phyloP scores from a whole-genome alignment of 768 basidiomycete genomes.

The Tricholoma sp. region DNA sequence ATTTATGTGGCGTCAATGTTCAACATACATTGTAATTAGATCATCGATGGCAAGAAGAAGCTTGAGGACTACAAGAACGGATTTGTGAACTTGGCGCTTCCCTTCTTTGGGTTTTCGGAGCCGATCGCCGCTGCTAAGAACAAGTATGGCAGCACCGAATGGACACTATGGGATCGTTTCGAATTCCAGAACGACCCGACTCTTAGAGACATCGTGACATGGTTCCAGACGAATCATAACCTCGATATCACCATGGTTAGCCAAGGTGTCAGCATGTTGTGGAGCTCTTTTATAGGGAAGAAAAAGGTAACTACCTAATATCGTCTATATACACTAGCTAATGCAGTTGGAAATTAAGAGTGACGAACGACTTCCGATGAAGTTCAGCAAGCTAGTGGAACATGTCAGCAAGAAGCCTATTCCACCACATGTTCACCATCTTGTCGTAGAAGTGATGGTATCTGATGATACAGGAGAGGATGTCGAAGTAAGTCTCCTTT shows the following conservation, averaged over 20 bases:
- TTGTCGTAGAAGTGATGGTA: slow-evolving; percentile 93
- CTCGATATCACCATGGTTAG: slow-evolving; percentile 94
- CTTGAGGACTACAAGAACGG: slow-evolving; percentile 98
- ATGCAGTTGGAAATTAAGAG: slow-evolving; percentile 41
- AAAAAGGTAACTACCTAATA: slow-evolving; percentile 67
- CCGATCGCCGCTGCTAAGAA: slow-evolving; percentile 86
- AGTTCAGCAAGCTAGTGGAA: slow-evolving; percentile 88
- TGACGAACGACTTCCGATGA: slow-evolving; percentile 84
- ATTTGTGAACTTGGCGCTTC: slow-evolving; percentile 94
- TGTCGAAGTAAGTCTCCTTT: slow-evolving; percentile 64
- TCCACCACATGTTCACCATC: slow-evolving; percentile 73
- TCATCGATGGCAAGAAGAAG: slow-evolving; percentile 93
- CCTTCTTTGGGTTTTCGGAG: slow-evolving; percentile 99
- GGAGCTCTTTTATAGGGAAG: slow-evolving; percentile 89
- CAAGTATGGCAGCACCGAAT: slow-evolving; percentile 85
- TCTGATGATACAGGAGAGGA: slow-evolving; percentile 91
- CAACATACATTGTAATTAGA: slow-evolving; percentile 35
- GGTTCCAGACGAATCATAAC: slow-evolving; percentile 80
- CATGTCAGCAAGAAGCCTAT: slow-evolving; percentile 93
- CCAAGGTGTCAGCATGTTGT: slow-evolving; percentile 96
- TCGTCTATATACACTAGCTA: not conserved
- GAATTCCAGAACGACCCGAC: slow-evolving; percentile 89
- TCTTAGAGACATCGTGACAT: slow-evolving; percentile 75
- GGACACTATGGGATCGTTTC: slow-evolving; percentile 99
- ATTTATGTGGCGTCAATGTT: slow-evolving; percentile 2